A percentile compares a stretch with the other conserved stretches of the same genome.
These are phyloP conservation scores for Argentina anserina DNA, from an alignment of 306 rosid species.

Conservation along the genomic window DNA sequence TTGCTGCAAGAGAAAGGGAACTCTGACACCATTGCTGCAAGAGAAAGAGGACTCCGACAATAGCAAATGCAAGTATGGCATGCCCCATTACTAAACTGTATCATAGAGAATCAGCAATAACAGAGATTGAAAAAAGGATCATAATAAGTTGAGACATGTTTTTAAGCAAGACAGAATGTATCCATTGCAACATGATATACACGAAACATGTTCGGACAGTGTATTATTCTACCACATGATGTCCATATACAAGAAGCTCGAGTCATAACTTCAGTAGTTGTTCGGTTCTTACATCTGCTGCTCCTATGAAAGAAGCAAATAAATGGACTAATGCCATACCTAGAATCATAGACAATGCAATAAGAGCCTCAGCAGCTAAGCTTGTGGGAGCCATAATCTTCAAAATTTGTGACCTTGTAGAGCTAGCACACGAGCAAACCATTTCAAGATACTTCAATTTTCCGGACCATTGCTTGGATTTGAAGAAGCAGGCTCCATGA, in stretches of 20 bases:
- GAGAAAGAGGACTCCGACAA: background rate
- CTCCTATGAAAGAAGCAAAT: conserved; percentile 4
- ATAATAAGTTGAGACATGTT: background rate
- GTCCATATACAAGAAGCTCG: conserved; percentile 2
- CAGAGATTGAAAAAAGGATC: background rate
- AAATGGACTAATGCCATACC: background rate
- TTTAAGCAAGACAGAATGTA: background rate
- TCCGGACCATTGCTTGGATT: conserved; percentile 4
- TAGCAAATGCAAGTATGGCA: background rate
- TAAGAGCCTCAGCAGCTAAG: background rate
- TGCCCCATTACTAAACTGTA: background rate
- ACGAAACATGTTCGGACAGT: background rate
- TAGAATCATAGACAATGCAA: too few relatives aligned
- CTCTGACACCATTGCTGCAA: too few relatives aligned
- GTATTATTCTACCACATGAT: background rate
- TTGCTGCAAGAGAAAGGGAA: background rate
- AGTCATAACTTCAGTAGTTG: background rate
- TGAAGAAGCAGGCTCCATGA: background rate
- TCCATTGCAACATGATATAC: background rate
- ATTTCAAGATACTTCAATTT: background rate
- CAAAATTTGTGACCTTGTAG: background rate
- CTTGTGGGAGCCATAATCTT: conserved; percentile 3
- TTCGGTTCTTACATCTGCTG: conserved; percentile 13
- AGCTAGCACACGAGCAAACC: conserved; percentile 8
- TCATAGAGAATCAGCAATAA: background rate